Evolutionary conservation across 1,284 basidiomycete species (phyloP), one percentile per base, ranked within the genome.

Genomic region (Exobasidium cylindrosporum): DNA sequence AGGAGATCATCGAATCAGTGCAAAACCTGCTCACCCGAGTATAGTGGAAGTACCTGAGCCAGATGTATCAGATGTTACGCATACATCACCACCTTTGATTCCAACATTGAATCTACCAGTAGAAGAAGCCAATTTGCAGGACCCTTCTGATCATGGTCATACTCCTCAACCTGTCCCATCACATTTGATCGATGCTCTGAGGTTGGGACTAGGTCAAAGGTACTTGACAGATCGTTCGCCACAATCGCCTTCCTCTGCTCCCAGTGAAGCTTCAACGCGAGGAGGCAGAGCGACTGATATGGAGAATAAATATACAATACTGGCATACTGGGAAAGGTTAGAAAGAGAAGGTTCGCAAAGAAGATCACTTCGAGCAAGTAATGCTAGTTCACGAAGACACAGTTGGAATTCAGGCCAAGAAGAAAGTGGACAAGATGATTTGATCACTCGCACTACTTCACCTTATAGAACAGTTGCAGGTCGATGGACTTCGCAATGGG

Each of bases 401-500:
- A 23, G 7, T 21, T 50, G 10, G 7, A 7, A 24, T 26, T 50
- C 47, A 21, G 29, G 47, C 21, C 7, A 7, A 24, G 47, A 24
- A 14, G 47, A 7, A 24, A 21, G 14, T 50, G 7, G 10, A 10
- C 24, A 7, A 50, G 21, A 7, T 7, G 7, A 24, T 50, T 24
- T 21, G 21, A 7, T 31, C 23, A 21, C 40, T 44, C n/a, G 21
- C n/a, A 55, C 14, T 35, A 13, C 30, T 17, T 55, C 53, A 44
- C 31, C 53, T 23, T 35, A 55, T 35, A 13, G 40, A 14, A 26
- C n/a, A 24, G 53, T 35, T 4, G 40, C 14, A 32, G 53, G 31
- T 4, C 29, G 40, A 32, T 55, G 53, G 53, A 55, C 53, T 23
- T 55, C 53, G 14, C 40, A 55, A 14, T 55, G 53, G 53, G 53